phyloP scores from a whole-genome alignment of 805 yeast genomes.

The Priceomyces melissophilus region DNA sequence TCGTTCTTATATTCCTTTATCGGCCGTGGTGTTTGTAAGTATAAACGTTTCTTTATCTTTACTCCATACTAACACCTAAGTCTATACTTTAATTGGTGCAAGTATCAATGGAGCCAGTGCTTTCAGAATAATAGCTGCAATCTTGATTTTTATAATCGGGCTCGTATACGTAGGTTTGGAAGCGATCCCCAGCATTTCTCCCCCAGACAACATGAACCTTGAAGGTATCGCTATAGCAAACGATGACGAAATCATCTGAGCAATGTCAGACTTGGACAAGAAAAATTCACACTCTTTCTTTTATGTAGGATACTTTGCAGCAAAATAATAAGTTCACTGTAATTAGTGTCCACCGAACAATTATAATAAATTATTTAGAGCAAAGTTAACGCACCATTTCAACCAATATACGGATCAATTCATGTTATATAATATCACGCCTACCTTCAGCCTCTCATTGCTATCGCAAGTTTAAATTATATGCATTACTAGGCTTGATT shows the following conservation, averaged over 20 bases:
- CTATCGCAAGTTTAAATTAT: no score
- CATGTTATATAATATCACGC: no score
- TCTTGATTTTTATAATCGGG: constrained; percentile 61
- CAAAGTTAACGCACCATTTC: no score
- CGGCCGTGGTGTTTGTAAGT: constrained; percentile 70
- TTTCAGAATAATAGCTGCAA: constrained; percentile 55
- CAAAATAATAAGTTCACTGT: no score
- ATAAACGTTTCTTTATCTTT: constrained; percentile 9
- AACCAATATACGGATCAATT: no score
- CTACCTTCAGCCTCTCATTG: no score
- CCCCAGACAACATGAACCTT: constrained; percentile 76
- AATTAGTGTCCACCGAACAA: no score
- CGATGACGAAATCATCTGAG: constrained; percentile 38
- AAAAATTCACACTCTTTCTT: neutral
- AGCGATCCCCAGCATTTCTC: constrained; percentile 68
- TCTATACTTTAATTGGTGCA: constrained; percentile 36
- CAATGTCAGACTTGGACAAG: no score
- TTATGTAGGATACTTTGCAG: no score
- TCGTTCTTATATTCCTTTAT: constrained; percentile 66
- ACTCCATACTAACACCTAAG: constrained; percentile 22
- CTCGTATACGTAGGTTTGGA: constrained; percentile 58
- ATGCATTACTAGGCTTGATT: no score
- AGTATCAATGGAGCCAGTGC: constrained; percentile 47
- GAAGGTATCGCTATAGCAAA: constrained; percentile 38
- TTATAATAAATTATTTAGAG: no score